Conservation (phyloP, 768 basidiomycete species). For the Porpolomopsis calyptriformis region DNA sequence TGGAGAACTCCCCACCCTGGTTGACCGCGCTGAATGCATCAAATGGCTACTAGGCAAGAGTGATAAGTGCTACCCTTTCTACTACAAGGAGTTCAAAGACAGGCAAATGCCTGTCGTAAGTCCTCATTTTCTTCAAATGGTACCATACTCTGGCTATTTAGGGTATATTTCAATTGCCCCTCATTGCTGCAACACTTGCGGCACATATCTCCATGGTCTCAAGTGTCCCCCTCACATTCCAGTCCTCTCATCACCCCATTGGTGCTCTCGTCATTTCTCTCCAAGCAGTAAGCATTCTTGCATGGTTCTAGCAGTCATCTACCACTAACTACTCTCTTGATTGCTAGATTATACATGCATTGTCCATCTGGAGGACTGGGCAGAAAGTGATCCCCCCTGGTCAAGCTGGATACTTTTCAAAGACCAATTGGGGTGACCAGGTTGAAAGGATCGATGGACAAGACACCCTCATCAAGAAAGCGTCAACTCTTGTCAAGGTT, state of each 20-base stretch:
- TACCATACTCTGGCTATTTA: not conserved
- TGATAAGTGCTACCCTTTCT: not conserved
- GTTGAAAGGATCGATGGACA: not conserved
- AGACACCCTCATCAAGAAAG: not conserved
- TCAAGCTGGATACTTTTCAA: not conserved
- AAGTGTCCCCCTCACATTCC: not conserved
- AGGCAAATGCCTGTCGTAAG: not conserved
- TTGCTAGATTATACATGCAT: not conserved
- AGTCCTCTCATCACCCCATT: not conserved
- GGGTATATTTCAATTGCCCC: not conserved
- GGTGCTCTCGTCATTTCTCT: not conserved
- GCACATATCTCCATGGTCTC: not conserved
- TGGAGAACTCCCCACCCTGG: not conserved
- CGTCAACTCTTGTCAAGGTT: not conserved
- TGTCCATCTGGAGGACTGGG: not conserved
- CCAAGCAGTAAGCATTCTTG: not conserved
- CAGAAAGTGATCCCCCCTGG: not conserved
- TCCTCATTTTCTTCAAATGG: not conserved
- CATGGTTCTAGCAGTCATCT: not conserved
- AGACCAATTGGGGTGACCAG: not conserved
- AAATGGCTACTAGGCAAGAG: not conserved
- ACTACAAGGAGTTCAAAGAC: not conserved
- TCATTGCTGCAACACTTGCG: not conserved
- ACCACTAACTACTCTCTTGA: not conserved
- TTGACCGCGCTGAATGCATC: not conserved